A percentile compares a stretch with the other conserved stretches of the same genome.
Conservation (phyloP, 345 rosid genomes). For the Eucalyptus grandis region DNA sequence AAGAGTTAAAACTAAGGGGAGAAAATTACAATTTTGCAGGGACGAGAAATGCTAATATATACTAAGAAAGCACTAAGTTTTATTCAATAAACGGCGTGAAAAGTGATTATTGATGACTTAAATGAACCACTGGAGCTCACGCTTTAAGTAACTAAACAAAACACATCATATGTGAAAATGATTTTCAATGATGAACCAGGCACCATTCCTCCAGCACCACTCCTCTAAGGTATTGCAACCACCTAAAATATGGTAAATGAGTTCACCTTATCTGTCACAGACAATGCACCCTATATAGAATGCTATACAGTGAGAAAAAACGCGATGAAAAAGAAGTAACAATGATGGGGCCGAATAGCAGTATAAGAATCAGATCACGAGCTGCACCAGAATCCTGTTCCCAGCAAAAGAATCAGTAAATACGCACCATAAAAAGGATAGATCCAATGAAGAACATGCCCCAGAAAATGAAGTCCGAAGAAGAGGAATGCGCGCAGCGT, state of each 20-base stretch:
- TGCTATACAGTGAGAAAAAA: background rate
- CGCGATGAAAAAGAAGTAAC: background rate
- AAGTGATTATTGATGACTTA: background rate
- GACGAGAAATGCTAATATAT: background rate
- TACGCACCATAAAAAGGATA: background rate
- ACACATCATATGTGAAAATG: background rate
- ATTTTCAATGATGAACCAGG: background rate
- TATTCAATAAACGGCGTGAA: background rate
- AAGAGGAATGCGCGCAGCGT: background rate
- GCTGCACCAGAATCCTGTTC: background rate
- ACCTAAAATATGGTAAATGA: background rate
- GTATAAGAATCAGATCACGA: background rate
- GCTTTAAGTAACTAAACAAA: background rate
- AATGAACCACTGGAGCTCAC: background rate
- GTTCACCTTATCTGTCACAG: background rate
- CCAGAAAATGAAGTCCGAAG: background rate
- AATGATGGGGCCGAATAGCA: background rate
- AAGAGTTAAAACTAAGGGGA: background rate
- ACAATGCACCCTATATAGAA: background rate
- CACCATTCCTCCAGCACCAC: background rate
- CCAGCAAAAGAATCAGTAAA: background rate
- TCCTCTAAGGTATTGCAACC: background rate
- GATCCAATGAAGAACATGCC: background rate
- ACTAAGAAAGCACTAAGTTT: background rate
- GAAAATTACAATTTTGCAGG: background rate